Conservation (phyloP, 257 asterid genomes). For the Salvia splendens region DNA sequence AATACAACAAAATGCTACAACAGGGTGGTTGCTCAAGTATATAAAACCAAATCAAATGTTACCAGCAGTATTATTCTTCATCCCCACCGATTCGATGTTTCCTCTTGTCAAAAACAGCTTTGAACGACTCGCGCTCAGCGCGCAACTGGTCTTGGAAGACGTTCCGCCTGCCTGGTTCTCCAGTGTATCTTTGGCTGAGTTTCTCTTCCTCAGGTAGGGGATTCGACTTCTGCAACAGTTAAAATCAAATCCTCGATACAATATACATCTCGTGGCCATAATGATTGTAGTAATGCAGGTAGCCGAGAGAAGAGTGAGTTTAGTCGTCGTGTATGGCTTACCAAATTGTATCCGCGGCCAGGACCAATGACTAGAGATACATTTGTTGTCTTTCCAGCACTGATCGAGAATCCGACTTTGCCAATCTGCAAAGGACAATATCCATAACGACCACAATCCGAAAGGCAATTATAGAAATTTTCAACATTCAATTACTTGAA, state of each 20-base stretch:
- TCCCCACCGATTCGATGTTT: conserved; percentile 58
- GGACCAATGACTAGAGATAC: conserved; percentile 82
- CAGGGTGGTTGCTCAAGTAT: not conserved
- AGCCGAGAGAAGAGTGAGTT: not conserved
- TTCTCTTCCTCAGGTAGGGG: conserved; percentile 76
- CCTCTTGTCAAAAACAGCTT: conserved; percentile 83
- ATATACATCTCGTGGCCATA: not conserved
- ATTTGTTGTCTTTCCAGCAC: conserved; percentile 55
- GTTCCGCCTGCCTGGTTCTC: conserved; percentile 51
- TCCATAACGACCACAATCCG: conserved; percentile 21
- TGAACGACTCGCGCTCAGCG: conserved; percentile 85
- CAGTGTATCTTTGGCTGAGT: conserved; percentile 32
- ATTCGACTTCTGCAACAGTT: conserved; percentile 67
- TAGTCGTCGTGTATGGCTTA: conserved; percentile 39
- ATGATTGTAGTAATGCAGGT: not conserved
- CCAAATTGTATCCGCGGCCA: conserved; percentile 93
- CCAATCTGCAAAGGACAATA: conserved; percentile 52
- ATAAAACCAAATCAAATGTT: not conserved
- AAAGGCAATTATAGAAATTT: not conserved
- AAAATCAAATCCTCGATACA: not conserved
- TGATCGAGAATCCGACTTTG: conserved; percentile 77
- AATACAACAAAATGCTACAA: conserved; percentile 23
- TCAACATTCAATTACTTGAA: not conserved
- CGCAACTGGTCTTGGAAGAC: conserved; percentile 73
- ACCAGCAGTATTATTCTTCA: conserved; percentile 40